These are phyloP conservation scores for Botrytis medusae DNA, from an alignment of 2,329 filamentous ascomycete genomes.

Conservation along the genomic window DNA sequence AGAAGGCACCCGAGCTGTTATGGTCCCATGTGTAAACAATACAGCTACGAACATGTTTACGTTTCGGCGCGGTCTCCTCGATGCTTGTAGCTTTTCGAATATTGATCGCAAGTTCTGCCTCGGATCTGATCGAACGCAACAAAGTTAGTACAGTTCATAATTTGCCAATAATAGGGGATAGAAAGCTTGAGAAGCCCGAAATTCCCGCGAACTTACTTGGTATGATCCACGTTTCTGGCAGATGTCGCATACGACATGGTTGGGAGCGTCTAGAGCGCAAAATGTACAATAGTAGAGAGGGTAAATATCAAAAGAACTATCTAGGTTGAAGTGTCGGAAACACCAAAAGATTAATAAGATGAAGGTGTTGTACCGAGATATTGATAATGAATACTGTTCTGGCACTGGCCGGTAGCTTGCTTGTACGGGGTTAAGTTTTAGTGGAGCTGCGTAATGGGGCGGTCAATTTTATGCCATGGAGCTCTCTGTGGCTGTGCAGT, in stretches of 20 bases:
- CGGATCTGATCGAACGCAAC: conserved; percentile 50
- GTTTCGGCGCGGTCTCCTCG: conserved; percentile 67
- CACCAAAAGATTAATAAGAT: neutral
- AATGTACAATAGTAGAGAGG: conserved; percentile 15
- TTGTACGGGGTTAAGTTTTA: conserved; percentile 17
- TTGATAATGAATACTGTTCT: conserved; percentile 1
- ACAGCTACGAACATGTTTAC: conserved; percentile 95
- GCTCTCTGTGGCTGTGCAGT: conserved; percentile 4
- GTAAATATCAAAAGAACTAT: neutral
- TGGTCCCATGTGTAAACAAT: conserved; percentile 99
- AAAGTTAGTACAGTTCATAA: conserved; percentile 24
- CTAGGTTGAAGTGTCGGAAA: conserved; percentile 6
- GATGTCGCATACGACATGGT: conserved; percentile 34
- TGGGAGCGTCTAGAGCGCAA: conserved; percentile 29
- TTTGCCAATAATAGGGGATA: neutral
- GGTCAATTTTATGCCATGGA: neutral
- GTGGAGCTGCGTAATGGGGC: conserved; percentile 33
- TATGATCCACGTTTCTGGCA: conserved; percentile 39
- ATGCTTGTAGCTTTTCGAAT: conserved; percentile 69
- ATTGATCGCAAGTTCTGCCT: conserved; percentile 67
- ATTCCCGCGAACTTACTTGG: conserved; percentile 36
- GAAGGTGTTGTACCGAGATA: conserved; percentile 10
- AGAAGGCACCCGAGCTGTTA: conserved; percentile 91
- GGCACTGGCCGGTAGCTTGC: conserved; percentile 7
- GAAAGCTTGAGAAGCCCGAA: conserved; percentile 17